Base-by-base conservation (phyloP, 768 basidiomycete species). In the Agaricus bisporus region DNA sequence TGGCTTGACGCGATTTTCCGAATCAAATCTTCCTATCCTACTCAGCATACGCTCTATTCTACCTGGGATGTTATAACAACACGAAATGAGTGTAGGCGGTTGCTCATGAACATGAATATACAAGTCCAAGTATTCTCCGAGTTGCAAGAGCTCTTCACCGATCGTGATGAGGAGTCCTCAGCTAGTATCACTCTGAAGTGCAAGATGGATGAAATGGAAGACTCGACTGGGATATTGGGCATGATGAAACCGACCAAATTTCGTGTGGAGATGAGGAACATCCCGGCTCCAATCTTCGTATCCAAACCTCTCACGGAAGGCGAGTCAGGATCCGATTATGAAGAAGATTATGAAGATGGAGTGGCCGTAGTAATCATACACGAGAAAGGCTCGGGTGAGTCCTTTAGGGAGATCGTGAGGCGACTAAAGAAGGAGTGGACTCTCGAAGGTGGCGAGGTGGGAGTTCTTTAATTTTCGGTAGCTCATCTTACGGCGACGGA, bases 1-100 rank as follows among this genome's bases (percentile, higher is more conserved):
- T 98, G 95, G 95, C 81, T 99, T 57, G 83, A 83, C 41, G 88
- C 85, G 61, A 78, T 97, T 39, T 95, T 98, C 79, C 88, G 82
- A 64, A 85, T 91, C 72, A 91, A 86, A 62, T 71, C 81, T 28
- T 75, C 69, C 28, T 81, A 80, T 54, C 17, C 41, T 17, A 48
- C 53, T 18, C 48, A 25, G 29, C 47, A 54, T 48, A 68, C 60
- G 36, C 72, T 94, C 10, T 66, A 80, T 41, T 91, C 86, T 4
- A 67, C 74, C 12, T 74, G 78, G 51, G 81, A 85, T 55, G 67
- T 76, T 10, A 74, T 81, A 57, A 82, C 77, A 38, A 88, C 92
- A 5, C 74, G 87, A 46, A 81, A 82, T 59, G 84, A 88, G 62
- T 89, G 90, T 66, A 78, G 83, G 55, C 76, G 81, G 45, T 66